Evolutionary conservation across 2,329 filamentous ascomycete genomes (phyloP), one percentile per base, ranked within the genome.

Genomic region (Boeremia exigua): DNA sequence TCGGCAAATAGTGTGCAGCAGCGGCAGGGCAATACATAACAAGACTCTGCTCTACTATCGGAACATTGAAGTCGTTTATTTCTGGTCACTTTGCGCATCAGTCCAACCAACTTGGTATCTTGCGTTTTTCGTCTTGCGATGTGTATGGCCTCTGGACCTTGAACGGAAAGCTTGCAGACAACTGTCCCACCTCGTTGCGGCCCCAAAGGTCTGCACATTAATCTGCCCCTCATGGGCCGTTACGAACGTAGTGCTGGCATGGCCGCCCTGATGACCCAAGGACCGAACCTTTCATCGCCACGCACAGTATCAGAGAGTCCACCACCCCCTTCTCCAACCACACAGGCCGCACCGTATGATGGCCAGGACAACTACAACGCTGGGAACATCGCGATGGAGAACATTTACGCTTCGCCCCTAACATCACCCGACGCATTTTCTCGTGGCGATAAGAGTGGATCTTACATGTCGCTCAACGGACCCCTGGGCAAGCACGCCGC

Each of bases 351-450:
- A 8, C 51, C 61, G 9, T 62, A 63, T 27, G 55, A 65, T 15
- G 51, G 48, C 14, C 55, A 62, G 11, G 50, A 49, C 8, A 51
- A 46, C 12, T 62, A 66, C n/a, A 53, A 68, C 29, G 52, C 54
- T 10, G 61, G 64, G 7, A 65, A 69, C 30, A 56, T 70, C 4
- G 58, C 63, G 5, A 67, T 68, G 56, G 65, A 68, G n/a, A 57
- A 66, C 12, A 54, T 60, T 4, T 62, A 66, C 27, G 57, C 63
- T 42, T 63, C 64, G 9, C 60, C 61, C 6, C 56, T 65, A 15
- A 34, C 59, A 11, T 65, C 68, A 4, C 66, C 68, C 0, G 49
- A 60, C 2, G 47, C 53, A 1, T 61, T 52, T 33, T 27, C 47
- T 19, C 45, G 50, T 2, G 55, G 58, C 14, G 44, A 59, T 33